A percentile compares a stretch with the other conserved stretches of the same genome.
Evolutionary conservation across 768 basidiomycete genomes (phyloP).

Genomic region (Dentipellis sp.): DNA sequence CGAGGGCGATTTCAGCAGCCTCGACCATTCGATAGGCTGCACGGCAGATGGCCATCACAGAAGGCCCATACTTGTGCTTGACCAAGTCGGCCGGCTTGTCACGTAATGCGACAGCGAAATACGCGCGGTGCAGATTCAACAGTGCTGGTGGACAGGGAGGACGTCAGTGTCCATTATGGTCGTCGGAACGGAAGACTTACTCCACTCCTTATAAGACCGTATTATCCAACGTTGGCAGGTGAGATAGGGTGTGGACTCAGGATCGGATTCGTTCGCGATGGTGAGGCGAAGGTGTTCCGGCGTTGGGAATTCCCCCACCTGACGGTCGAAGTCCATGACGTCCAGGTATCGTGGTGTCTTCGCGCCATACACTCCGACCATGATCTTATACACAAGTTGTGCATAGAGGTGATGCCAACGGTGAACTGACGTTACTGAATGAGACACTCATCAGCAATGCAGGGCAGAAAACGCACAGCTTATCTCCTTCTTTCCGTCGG

Average conservation of each 20-base stretch:
- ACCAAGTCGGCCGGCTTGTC: conserved; percentile 49
- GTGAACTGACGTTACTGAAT: conserved; percentile 27
- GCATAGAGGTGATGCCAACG: conserved; percentile 45
- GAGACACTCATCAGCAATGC: too few species aligned
- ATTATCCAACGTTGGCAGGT: conserved; percentile 10
- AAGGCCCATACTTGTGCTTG: conserved; percentile 55
- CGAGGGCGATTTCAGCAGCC: conserved; percentile 34
- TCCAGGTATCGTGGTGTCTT: conserved; percentile 41
- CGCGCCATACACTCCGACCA: conserved; percentile 20
- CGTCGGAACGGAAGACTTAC: conserved; percentile 16
- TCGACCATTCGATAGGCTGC: conserved; percentile 60
- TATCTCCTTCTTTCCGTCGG: conserved; percentile 4
- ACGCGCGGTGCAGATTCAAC: conserved; percentile 58
- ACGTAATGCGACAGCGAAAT: conserved; percentile 60
- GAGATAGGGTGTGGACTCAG: not conserved
- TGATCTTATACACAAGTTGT: conserved; percentile 36
- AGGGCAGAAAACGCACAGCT: conserved; percentile 2
- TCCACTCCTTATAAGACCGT: conserved; percentile 20
- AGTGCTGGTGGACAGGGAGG: conserved; percentile 29
- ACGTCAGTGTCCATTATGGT: conserved; percentile 3
- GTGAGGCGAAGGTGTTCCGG: conserved; percentile 33
- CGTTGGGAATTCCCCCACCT: conserved; percentile 50
- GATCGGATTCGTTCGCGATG: not conserved
- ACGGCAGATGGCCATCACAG: conserved; percentile 64
- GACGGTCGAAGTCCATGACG: conserved; percentile 50